Percentiles rank a stretch among this genome's conserved stretches.
Conservation (phyloP, 352 stramenopile species). For the Globisporangium viniferum region DNA sequence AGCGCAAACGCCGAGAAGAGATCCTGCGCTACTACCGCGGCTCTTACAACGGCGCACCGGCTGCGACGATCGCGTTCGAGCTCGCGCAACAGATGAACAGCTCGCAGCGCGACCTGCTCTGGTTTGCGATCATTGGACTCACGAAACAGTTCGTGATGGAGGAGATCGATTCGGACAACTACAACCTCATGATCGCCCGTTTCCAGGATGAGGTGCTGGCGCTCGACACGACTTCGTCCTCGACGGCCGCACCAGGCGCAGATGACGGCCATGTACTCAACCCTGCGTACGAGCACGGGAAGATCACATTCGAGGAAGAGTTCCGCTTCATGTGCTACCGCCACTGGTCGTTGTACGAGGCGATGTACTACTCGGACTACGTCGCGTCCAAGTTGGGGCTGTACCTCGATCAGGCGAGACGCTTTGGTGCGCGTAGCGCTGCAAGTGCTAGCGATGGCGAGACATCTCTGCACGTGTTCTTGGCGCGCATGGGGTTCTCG, state of each 20-base stretch:
- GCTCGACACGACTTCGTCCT: conserved; percentile 35
- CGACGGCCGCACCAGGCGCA: conserved; percentile 22
- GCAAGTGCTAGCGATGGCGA: conserved; percentile 43
- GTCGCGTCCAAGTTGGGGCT: conserved; percentile 88
- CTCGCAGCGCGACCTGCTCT: conserved; percentile 89
- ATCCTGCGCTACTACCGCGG: conserved; percentile 94
- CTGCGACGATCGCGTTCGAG: conserved; percentile 76
- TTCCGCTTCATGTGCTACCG: conserved; percentile 97
- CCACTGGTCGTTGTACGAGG: conserved; percentile 93
- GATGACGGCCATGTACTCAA: conserved; percentile 26
- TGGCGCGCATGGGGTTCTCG: conserved; percentile 97
- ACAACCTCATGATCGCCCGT: conserved; percentile 84
- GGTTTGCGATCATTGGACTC: conserved; percentile 96
- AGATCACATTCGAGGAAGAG: conserved; percentile 90
- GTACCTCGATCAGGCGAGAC: conserved; percentile 62
- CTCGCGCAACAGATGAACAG: conserved; percentile 84
- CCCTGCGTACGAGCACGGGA: conserved; percentile 70
- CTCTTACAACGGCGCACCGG: conserved; percentile 80
- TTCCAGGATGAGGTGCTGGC: conserved; percentile 92
- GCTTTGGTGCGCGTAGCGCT: conserved; percentile 60
- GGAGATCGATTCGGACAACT: conserved; percentile 92
- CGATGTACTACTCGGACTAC: conserved; percentile 96
- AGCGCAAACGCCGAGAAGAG: conserved; percentile 63
- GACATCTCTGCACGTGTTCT: conserved; percentile 87
- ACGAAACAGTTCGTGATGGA: conserved; percentile 95